Conservation (phyloP, 208 protist species). For the Leishmania tarentolae region DNA sequence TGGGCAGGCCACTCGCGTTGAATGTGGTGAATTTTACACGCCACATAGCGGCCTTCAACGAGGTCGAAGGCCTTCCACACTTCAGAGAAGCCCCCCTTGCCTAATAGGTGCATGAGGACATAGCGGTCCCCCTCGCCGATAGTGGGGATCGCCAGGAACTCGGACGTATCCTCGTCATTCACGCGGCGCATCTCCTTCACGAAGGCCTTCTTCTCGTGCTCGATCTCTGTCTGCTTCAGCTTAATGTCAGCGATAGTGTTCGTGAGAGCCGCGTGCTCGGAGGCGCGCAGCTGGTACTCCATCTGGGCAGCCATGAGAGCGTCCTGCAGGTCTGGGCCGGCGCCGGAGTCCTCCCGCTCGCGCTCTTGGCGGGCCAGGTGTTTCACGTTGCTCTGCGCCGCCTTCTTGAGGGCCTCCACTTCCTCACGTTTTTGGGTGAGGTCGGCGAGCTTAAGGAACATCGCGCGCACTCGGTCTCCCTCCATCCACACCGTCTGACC, state of each 20-base stretch:
- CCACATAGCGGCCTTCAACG: conserved; percentile 81
- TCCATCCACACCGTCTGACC: conserved; percentile 77
- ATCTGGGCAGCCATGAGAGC: conserved; percentile 59
- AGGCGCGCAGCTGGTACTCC: conserved; percentile 50
- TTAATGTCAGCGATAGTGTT: conserved; percentile 39
- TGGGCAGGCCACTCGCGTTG: conserved; percentile 83
- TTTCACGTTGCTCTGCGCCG: conserved; percentile 49
- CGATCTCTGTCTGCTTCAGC: conserved; percentile 49
- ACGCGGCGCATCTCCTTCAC: conserved; percentile 82
- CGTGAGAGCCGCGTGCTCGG: conserved; percentile 56
- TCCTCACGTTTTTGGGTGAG: conserved; percentile 21
- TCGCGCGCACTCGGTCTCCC: conserved; percentile 49
- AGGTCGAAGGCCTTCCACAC: conserved; percentile 95
- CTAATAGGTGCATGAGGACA: conserved; percentile 90
- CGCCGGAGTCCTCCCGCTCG: conserved; percentile 53
- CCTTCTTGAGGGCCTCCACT: conserved; percentile 58
- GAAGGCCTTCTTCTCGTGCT: conserved; percentile 79
- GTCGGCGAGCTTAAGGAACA: conserved; percentile 54
- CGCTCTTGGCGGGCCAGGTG: conserved; percentile 56
- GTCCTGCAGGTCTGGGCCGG: conserved; percentile 36
- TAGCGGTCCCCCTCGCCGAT: conserved; percentile 76
- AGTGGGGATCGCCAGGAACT: conserved; percentile 48
- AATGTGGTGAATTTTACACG: conserved; percentile 96
- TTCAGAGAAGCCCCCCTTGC: conserved; percentile 96
- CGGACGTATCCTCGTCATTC: conserved; percentile 77